These are phyloP conservation scores for Picochlorum sp. DNA, from an alignment of 139 green algal species.

Conservation along the genomic window DNA sequence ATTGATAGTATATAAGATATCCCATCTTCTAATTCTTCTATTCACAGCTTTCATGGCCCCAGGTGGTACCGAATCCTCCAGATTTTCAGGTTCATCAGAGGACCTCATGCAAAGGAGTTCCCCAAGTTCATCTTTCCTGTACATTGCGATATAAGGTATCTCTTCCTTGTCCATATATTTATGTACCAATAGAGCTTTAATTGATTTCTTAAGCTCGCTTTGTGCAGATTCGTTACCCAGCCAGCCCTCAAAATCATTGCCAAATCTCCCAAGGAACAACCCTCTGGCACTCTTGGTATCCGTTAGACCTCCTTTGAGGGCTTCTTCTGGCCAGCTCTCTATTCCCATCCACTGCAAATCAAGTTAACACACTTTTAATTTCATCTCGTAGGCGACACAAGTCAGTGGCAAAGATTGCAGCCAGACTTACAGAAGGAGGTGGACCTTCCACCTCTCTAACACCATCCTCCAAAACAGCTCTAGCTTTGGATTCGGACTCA, in stretches of 20 bases:
- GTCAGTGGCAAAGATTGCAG: not conserved
- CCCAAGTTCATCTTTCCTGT: constrained; percentile 66
- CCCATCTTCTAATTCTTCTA: constrained; percentile 51
- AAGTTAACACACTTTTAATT: too few relatives aligned
- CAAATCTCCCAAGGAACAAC: not conserved
- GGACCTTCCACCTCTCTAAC: constrained; percentile 46
- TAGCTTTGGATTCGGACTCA: not conserved
- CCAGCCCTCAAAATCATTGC: constrained; percentile 18
- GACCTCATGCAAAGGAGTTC: constrained; percentile 56
- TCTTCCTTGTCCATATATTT: constrained; percentile 48
- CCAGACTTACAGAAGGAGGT: constrained; percentile 10
- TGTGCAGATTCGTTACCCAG: constrained; percentile 26
- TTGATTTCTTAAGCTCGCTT: constrained; percentile 21
- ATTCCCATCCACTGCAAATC: constrained; percentile 6
- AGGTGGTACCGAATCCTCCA: not conserved
- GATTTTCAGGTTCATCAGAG: constrained; percentile 34
- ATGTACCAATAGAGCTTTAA: constrained; percentile 41
- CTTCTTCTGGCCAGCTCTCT: not conserved
- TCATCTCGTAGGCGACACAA: not conserved
- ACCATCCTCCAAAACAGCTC: constrained; percentile 36
- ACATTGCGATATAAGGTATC: constrained; percentile 56
- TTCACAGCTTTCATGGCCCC: constrained; percentile 29
- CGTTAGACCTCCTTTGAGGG: not conserved
- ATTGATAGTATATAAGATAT: constrained; percentile 52
- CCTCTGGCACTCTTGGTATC: constrained; percentile 4